A percentile compares a stretch with the other conserved stretches of the same genome.
Evolutionary conservation across 2,329 filamentous ascomycete genomes (phyloP).

Genomic region (Penicillium sp.): DNA sequence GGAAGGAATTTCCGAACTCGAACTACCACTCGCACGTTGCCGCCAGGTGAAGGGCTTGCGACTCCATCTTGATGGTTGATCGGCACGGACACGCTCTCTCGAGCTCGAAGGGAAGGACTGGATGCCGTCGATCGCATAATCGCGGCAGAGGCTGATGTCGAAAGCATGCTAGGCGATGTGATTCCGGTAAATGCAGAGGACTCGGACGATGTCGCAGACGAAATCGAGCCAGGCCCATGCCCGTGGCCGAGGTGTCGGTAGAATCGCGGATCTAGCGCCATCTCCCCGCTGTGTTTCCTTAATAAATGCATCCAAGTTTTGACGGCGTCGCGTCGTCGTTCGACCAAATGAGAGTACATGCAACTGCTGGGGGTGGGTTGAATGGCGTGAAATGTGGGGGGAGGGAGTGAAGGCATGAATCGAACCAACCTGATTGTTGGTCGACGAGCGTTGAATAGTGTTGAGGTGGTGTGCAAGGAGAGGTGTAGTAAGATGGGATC

Average conservation of each 20-base stretch:
- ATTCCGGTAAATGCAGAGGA: slow-evolving; percentile 31
- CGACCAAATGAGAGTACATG: slow-evolving; percentile 38
- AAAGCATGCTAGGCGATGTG: slow-evolving; percentile 32
- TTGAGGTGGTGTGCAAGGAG: slow-evolving; percentile 4
- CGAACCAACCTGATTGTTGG: not conserved
- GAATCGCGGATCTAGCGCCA: slow-evolving; percentile 39
- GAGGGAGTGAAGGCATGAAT: not conserved
- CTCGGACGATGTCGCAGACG: slow-evolving; percentile 30
- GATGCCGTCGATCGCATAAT: slow-evolving; percentile 59
- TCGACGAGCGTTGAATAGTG: not conserved
- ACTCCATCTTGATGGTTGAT: slow-evolving; percentile 41
- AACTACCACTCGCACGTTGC: slow-evolving; percentile 78
- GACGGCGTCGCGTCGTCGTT: slow-evolving; percentile 37
- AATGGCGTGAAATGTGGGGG: not conserved
- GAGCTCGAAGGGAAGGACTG: slow-evolving; percentile 69
- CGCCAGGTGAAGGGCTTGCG: slow-evolving; percentile 52
- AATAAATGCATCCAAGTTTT: slow-evolving; percentile 37
- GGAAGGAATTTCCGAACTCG: slow-evolving; percentile 72
- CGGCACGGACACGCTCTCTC: slow-evolving; percentile 59
- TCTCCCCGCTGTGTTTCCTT: slow-evolving; percentile 32
- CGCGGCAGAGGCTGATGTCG: slow-evolving; percentile 33
- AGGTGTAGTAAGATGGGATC: slow-evolving; percentile 8
- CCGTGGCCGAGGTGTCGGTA: slow-evolving; percentile 30
- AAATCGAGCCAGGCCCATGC: slow-evolving; percentile 29
- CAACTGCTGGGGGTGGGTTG: slow-evolving; percentile 18